A percentile compares a stretch with the other conserved stretches of the same genome.
Evolutionary conservation across 2,329 filamentous ascomycete genomes (phyloP).

Genomic region (Torrubiella hemipterigena): DNA sequence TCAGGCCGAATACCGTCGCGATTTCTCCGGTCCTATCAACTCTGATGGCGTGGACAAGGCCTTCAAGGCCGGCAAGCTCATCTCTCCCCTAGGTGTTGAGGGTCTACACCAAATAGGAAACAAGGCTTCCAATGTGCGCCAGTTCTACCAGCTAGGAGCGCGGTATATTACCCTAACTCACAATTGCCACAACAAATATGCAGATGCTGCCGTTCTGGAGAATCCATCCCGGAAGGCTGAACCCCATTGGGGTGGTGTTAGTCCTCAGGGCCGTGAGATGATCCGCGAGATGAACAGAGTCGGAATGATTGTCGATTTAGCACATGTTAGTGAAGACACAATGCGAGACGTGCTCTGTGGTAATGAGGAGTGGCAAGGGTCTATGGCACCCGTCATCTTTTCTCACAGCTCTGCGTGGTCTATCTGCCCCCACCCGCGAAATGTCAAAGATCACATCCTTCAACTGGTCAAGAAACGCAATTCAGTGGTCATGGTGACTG

Average conservation of each 20-base stretch:
- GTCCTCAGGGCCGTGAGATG: slow-evolving; percentile 52
- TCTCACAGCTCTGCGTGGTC: slow-evolving; percentile 74
- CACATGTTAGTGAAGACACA: slow-evolving; percentile 64
- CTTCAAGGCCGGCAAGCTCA: slow-evolving; percentile 50
- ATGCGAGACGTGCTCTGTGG: slow-evolving; percentile 72
- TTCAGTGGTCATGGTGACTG: slow-evolving; percentile 86
- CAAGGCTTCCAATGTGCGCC: slow-evolving; percentile 60
- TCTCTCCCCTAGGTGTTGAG: slow-evolving; percentile 72
- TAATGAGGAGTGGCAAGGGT: slow-evolving; percentile 53
- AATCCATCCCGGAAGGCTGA: slow-evolving; percentile 35
- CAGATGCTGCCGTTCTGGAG: slow-evolving; percentile 66
- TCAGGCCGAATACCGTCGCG: slow-evolving; percentile 47
- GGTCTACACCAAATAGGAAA: slow-evolving; percentile 93
- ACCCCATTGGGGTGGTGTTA: slow-evolving; percentile 62
- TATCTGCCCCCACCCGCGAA: slow-evolving; percentile 78
- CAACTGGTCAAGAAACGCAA: slow-evolving; percentile 60
- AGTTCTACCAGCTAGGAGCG: slow-evolving; percentile 67
- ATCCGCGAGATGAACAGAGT: slow-evolving; percentile 87
- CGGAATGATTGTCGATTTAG: slow-evolving; percentile 86
- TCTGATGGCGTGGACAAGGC: slow-evolving; percentile 49
- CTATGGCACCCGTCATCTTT: slow-evolving; percentile 74
- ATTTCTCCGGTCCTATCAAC: slow-evolving; percentile 55
- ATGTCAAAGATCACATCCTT: slow-evolving; percentile 78
- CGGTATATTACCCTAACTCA: slow-evolving; percentile 84
- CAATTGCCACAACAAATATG: slow-evolving; percentile 85